A percentile compares a stretch with the other conserved stretches of the same genome.
phyloP scores from a whole-genome alignment of 352 stramenopile genomes.

The Phytophthora syringae region DNA sequence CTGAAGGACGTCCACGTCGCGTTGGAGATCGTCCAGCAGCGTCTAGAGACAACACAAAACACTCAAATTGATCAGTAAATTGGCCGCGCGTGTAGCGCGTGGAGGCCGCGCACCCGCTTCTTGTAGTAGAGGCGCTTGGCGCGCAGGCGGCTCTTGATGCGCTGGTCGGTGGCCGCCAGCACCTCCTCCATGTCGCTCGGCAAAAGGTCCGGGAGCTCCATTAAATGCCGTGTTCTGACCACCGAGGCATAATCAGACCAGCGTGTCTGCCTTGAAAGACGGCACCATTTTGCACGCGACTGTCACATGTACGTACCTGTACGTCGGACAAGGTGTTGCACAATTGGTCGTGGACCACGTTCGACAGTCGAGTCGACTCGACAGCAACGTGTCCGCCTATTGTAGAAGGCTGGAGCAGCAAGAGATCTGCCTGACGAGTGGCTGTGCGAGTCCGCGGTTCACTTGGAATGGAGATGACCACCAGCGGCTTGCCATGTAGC shows the following conservation, averaged over 20 bases:
- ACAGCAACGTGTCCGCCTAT: too few species aligned
- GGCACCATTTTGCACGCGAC: background rate
- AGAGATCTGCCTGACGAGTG: too few species aligned
- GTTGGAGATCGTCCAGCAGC: constrained; percentile 62
- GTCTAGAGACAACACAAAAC: constrained; percentile 40
- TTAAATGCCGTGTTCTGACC: constrained; percentile 21
- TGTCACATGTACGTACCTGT: background rate
- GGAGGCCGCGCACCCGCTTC: constrained; percentile 51
- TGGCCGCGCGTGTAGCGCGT: background rate
- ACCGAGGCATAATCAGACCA: constrained; percentile 1
- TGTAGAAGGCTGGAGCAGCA: too few species aligned
- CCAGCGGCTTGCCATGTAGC: too few species aligned
- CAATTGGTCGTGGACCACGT: too few species aligned
- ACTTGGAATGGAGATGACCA: too few species aligned
- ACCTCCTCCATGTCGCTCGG: constrained; percentile 18
- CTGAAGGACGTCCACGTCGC: constrained; percentile 48
- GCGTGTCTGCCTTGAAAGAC: constrained; percentile 1
- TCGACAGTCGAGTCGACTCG: too few species aligned
- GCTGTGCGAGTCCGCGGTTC: too few species aligned
- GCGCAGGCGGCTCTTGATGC: constrained; percentile 62
- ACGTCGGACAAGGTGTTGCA: background rate
- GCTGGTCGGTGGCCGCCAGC: constrained; percentile 40
- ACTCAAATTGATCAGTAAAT: constrained; percentile 11
- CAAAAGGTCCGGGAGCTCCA: constrained; percentile 27
- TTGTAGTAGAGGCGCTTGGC: constrained; percentile 83